A percentile compares a stretch with the other conserved stretches of the same genome.
Conservation (phyloP, 1,284 basidiomycete genomes). For the Ceratobasidium sp. region DNA sequence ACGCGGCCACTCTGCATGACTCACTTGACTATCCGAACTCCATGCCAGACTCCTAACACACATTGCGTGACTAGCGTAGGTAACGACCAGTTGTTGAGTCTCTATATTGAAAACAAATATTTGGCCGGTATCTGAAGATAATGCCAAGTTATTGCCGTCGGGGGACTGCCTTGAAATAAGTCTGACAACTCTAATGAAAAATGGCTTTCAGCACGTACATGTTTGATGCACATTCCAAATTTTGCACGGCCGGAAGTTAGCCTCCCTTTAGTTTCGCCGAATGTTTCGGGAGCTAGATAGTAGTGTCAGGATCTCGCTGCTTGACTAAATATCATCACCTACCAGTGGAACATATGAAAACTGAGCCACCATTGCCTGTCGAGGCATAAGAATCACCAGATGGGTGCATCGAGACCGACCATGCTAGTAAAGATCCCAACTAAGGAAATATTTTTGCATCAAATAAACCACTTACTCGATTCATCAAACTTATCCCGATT, state of each 20-base stretch:
- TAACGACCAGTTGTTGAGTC: conserved; percentile 71
- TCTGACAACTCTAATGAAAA: conserved; percentile 21
- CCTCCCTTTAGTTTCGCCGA: conserved; percentile 65
- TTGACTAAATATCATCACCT: background rate
- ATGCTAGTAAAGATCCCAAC: conserved; percentile 65
- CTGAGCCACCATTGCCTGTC: conserved; percentile 80
- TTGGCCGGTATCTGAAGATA: conserved; percentile 85
- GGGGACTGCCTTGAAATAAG: conserved; percentile 73
- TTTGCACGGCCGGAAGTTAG: conserved; percentile 75
- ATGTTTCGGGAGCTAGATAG: conserved; percentile 72
- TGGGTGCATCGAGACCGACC: conserved; percentile 85
- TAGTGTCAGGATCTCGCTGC: conserved; percentile 56
- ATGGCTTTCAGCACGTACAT: conserved; percentile 69
- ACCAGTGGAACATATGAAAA: conserved; percentile 76
- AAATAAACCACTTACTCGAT: conserved; percentile 70
- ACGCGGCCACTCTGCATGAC: conserved; percentile 45
- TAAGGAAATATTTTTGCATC: conserved; percentile 39
- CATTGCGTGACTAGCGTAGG: conserved; percentile 89
- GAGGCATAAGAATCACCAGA: conserved; percentile 80
- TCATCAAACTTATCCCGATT: conserved; percentile 70
- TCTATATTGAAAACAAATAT: conserved; percentile 85
- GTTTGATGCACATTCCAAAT: conserved; percentile 83
- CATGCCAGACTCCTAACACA: conserved; percentile 84
- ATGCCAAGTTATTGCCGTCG: conserved; percentile 81
- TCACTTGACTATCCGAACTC: conserved; percentile 81